Evolutionary conservation across 768 basidiomycete species (phyloP).

Genomic region (Mycena kentingensis): DNA sequence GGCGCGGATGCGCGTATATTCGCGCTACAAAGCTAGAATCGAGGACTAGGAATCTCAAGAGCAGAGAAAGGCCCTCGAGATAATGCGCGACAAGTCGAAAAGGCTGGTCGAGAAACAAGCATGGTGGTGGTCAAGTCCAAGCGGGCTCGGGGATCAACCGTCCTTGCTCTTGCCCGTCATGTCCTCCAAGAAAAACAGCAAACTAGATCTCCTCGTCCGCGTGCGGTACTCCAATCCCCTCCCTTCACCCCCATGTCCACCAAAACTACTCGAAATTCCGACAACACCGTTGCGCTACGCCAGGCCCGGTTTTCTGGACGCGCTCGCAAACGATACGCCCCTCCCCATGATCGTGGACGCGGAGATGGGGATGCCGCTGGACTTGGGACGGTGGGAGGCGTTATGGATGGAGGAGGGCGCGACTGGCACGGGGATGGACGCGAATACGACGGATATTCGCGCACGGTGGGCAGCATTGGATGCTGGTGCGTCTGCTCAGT

Average conservation of each 20-base stretch:
- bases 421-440: conserved; percentile 29
- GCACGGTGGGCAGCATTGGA: conserved; percentile 9
- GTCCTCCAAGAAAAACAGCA: conserved; percentile 68
- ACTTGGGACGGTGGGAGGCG: conserved; percentile 79
- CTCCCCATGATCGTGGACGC: conserved; percentile 97
- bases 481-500: conserved; percentile 8
- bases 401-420: conserved; percentile 77
- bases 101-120: not conserved
- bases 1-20: not conserved
- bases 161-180: conserved; percentile 38
- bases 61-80: no score
- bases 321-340: conserved; percentile 76
- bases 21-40: no score
- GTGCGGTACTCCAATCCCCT: conserved; percentile 94
- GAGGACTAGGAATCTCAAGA: no score
- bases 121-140: not conserved
- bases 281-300: conserved; percentile 89
- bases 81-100: no score
- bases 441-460: conserved; percentile 53
- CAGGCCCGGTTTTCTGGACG: conserved; percentile 79
- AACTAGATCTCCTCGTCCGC: conserved; percentile 88
- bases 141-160: no score
- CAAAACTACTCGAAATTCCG: conserved; percentile 90
- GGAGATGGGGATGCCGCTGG: conserved; percentile 95
- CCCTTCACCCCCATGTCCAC: conserved; percentile 95